phyloP scores from a whole-genome alignment of 352 stramenopile genomes.

The Phytopythium ostracodes region DNA sequence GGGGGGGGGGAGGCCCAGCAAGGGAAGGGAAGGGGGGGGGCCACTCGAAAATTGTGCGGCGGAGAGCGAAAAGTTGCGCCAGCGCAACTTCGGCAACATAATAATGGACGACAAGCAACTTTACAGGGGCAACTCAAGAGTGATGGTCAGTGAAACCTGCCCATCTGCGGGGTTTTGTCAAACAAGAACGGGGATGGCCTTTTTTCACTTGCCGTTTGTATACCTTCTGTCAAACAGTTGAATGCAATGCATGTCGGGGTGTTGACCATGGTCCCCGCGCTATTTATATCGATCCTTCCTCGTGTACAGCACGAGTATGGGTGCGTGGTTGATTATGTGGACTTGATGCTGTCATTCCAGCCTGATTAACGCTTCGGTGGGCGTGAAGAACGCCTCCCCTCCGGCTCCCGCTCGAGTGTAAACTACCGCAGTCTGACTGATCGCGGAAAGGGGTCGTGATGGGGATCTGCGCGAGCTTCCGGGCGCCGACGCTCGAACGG shows the following conservation, averaged over 20 bases:
- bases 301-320: background rate
- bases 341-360: background rate
- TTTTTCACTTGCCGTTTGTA: slow-evolving; percentile 1
- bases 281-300: background rate
- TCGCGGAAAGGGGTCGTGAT: slow-evolving; percentile 14
- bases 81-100: background rate
- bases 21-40: background rate
- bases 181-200: background rate
- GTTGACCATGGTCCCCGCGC: too few relatives aligned
- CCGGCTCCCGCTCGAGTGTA: too few relatives aligned
- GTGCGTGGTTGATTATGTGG: background rate
- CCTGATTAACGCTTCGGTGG: background rate
- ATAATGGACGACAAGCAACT: background rate
- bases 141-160: slow-evolving; percentile 1
- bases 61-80: slow-evolving; percentile 2
- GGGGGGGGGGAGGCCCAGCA: too few relatives aligned
- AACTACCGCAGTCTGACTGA: too few relatives aligned
- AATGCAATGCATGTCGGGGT: too few relatives aligned
- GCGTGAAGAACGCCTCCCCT: background rate
- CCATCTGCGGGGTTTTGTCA: background rate
- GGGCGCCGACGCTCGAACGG: slow-evolving; percentile 20
- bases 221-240: too few relatives aligned
- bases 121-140: background rate
- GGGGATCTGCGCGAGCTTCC: slow-evolving; percentile 42
- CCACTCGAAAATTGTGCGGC: slow-evolving; percentile 6